Evolutionary conservation across 2,329 filamentous ascomycete genomes (phyloP).

Genomic region (Fusarium floridanum): DNA sequence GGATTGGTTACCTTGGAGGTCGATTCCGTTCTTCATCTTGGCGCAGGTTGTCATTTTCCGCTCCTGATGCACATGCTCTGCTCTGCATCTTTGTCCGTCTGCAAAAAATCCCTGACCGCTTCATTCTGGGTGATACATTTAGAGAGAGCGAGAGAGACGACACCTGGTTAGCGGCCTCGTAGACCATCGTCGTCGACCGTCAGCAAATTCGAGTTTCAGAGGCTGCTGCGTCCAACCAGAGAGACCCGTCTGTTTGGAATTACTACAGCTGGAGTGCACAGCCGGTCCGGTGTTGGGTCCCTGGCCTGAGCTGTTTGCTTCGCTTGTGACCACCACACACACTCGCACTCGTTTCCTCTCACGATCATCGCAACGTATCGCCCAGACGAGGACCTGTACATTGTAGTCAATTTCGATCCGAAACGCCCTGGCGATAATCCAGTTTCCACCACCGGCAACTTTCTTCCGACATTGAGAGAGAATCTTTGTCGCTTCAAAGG

Average conservation of each 20-base stretch:
- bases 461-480: background rate
- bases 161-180: background rate
- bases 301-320: constrained; percentile 2
- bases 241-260: background rate
- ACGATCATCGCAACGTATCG: background rate
- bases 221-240: constrained; percentile 1
- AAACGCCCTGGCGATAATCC: constrained; percentile 1
- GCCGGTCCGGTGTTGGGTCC: constrained; percentile 7
- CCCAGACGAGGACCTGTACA: background rate
- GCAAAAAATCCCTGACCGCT: background rate
- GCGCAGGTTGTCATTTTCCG: constrained; percentile 3
- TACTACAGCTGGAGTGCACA: background rate
- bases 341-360: constrained; percentile 3
- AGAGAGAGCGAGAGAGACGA: background rate
- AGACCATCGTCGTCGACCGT: background rate
- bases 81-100: background rate
- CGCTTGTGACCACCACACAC: background rate
- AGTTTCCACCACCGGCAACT: constrained; percentile 6
- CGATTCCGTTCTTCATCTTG: constrained; percentile 18
- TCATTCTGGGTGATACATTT: background rate
- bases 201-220: constrained; percentile 15
- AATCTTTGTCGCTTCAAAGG: background rate
- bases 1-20: constrained; percentile 12
- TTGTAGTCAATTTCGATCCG: constrained; percentile 1
- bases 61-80: constrained; percentile 2